Conservation (phyloP, 75 land plant species). For the Azolla pinnata region DNA sequence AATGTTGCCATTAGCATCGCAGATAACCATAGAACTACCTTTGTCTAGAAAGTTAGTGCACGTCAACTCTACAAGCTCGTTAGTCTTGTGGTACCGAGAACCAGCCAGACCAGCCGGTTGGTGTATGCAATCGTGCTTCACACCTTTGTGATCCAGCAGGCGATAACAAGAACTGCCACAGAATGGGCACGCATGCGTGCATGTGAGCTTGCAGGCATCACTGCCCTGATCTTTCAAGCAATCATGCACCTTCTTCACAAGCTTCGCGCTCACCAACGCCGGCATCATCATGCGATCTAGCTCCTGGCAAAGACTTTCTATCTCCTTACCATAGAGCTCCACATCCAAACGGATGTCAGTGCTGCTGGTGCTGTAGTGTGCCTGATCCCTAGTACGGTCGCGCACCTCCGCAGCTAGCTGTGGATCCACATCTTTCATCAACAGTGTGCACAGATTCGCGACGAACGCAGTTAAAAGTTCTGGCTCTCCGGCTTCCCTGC, state of each 20-base stretch:
- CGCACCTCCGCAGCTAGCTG: conserved; percentile 2
- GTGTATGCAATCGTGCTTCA: conserved; percentile 1
- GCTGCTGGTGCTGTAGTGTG: not conserved
- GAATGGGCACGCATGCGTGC: not conserved
- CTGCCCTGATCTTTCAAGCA: not conserved
- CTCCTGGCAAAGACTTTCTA: not conserved
- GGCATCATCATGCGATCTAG: not conserved
- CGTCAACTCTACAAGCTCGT: not conserved
- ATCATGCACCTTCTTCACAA: not conserved
- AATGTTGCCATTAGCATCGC: not conserved
- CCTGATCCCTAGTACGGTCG: not conserved
- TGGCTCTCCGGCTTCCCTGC: not conserved
- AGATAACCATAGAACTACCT: not conserved
- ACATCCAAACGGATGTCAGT: not conserved
- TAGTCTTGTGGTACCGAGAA: not conserved
- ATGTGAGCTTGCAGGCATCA: not conserved
- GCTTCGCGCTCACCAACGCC: not conserved
- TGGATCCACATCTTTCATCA: not conserved
- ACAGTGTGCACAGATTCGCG: not conserved
- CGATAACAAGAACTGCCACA: not conserved
- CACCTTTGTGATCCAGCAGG: not conserved
- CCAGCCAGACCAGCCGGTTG: not conserved
- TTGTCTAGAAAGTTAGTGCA: not conserved
- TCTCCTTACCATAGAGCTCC: not conserved
- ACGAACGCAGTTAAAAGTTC: not conserved